Percentiles rank a stretch among this genome's conserved stretches.
Evolutionary conservation across 1,284 basidiomycete genomes (phyloP).

Genomic region (Lentinus polychrous): DNA sequence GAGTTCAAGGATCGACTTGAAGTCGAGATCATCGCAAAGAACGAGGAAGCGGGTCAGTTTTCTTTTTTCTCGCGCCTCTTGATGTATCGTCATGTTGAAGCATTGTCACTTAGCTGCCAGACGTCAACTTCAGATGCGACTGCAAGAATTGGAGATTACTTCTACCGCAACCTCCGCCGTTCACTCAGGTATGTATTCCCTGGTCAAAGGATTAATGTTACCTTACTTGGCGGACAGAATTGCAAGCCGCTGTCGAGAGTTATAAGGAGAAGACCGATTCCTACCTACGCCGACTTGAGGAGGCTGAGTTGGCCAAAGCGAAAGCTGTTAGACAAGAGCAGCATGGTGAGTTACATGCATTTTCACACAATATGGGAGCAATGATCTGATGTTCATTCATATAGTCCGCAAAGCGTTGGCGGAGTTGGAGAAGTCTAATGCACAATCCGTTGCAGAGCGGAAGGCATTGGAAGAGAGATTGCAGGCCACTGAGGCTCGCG

Average conservation of each 20-base stretch:
- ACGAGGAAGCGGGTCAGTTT: constrained; percentile 51
- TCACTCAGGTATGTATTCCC: constrained; percentile 39
- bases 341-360: constrained; percentile 36
- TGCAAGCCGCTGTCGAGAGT: constrained; percentile 56
- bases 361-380: not conserved
- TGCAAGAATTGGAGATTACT: constrained; percentile 65
- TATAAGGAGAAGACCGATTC: constrained; percentile 60
- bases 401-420: constrained; percentile 54
- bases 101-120: constrained; percentile 38
- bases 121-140: constrained; percentile 49
- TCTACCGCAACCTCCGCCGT: constrained; percentile 53
- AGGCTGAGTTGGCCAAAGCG: constrained; percentile 60
- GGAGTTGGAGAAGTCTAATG: constrained; percentile 57
- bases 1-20: constrained; percentile 54
- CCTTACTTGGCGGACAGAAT: constrained; percentile 31
- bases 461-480: constrained; percentile 48
- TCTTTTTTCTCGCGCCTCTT: no score
- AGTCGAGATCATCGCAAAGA: constrained; percentile 41
- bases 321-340: constrained; percentile 62
- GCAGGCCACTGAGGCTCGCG: constrained; percentile 43
- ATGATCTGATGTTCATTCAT: constrained; percentile 8
- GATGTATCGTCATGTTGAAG: constrained; percentile 5
- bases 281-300: constrained; percentile 59
- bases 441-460: constrained; percentile 45
- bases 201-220: not conserved